Conservation (phyloP, 768 basidiomycete species). For the Auricularia cornea region DNA sequence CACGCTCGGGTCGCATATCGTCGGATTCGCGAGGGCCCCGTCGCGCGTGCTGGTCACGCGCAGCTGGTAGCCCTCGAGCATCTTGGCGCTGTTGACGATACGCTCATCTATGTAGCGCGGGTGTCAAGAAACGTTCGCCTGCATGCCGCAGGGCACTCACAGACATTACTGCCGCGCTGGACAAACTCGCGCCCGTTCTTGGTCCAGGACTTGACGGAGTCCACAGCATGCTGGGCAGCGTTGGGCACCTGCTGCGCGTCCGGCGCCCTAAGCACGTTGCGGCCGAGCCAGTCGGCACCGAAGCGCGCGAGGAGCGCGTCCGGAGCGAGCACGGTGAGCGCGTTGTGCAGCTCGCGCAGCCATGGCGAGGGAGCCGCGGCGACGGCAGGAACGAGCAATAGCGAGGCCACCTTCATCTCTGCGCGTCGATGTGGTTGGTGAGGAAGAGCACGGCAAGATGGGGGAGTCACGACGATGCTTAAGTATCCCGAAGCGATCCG, state of each 20-base stretch:
- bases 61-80: conserved; percentile 42
- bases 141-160: conserved; percentile 41
- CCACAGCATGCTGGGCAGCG: background rate
- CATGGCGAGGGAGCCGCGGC: background rate
- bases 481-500: too few species aligned
- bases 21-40: conserved; percentile 33
- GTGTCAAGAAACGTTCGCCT: background rate
- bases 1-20: conserved; percentile 68
- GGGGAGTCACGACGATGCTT: too few species aligned
- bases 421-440: too few species aligned
- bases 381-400: background rate
- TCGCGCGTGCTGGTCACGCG: conserved; percentile 35
- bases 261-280: conserved; percentile 7
- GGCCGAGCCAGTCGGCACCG: background rate
- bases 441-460: too few species aligned
- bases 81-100: conserved; percentile 38
- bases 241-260: conserved; percentile 15
- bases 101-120: conserved; percentile 53
- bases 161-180: conserved; percentile 60
- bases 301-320: conserved; percentile 2
- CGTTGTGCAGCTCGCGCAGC: background rate
- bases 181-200: conserved; percentile 60
- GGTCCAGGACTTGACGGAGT: conserved; percentile 47
- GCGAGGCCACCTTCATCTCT: background rate
- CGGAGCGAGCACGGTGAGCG: conserved; percentile 2